Conservation (phyloP, 75 land plant species). For the Pinus albicaulis region DNA sequence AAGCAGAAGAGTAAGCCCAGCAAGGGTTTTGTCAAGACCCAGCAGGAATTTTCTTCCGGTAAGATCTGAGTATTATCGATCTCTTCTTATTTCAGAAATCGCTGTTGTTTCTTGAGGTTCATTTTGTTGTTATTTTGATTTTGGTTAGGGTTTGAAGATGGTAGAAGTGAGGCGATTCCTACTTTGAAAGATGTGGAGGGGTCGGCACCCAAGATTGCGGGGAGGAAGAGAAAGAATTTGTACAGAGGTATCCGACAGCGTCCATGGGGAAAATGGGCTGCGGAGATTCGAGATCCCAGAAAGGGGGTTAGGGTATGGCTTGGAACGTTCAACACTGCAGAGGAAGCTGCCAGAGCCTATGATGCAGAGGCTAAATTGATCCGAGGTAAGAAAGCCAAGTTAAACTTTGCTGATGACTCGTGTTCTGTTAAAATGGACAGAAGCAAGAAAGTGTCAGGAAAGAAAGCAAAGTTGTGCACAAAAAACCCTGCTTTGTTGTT, state of each 20-base stretch:
- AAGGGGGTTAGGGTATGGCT: slow-evolving; percentile 28
- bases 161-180: not conserved
- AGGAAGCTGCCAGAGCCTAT: slow-evolving; percentile 22
- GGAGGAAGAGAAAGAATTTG: slow-evolving; percentile 6
- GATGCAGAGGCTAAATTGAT: slow-evolving; percentile 17
- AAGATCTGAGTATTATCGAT: too few relatives aligned
- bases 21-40: too few relatives aligned
- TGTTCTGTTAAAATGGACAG: not conserved
- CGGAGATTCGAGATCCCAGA: slow-evolving; percentile 20
- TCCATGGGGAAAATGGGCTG: slow-evolving; percentile 43
- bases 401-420: slow-evolving; percentile 25
- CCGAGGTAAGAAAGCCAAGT: slow-evolving; percentile 40
- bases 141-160: not conserved
- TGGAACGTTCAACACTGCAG: slow-evolving; percentile 18
- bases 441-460: not conserved
- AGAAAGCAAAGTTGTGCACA: not conserved
- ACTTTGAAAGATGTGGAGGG: not conserved
- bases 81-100: too few relatives aligned
- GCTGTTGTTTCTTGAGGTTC: not conserved
- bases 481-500: not conserved
- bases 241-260: slow-evolving; percentile 35
- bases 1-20: too few relatives aligned
- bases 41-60: too few relatives aligned
- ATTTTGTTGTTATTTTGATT: not conserved
- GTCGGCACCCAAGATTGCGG: not conserved